Percentiles rank a stretch among this genome's conserved stretches.
Conservation (phyloP, 148 eudicot species). For the Spergularia bocconei region DNA sequence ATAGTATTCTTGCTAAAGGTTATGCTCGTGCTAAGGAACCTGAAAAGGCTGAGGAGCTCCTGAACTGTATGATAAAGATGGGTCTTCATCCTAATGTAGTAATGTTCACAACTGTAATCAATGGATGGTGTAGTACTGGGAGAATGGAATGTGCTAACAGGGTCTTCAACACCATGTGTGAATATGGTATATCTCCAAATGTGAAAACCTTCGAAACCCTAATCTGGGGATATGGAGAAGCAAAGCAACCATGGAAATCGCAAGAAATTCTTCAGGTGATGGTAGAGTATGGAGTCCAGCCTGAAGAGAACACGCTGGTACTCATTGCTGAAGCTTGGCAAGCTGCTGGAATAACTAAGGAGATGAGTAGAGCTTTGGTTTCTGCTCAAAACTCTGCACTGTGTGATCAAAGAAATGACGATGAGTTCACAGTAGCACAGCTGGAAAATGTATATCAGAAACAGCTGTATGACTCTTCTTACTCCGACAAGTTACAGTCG, state of each 20-base stretch:
- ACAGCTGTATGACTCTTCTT: constrained; percentile 21
- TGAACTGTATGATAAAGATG: constrained; percentile 42
- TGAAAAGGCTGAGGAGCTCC: constrained; percentile 66
- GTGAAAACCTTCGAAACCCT: constrained; percentile 76
- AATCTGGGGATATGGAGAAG: constrained; percentile 69
- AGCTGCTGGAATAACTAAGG: constrained; percentile 39
- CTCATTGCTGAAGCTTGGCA: constrained; percentile 60
- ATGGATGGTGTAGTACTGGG: constrained; percentile 68
- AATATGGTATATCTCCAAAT: constrained; percentile 56
- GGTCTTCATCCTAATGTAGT: constrained; percentile 61
- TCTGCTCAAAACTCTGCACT: constrained; percentile 8
- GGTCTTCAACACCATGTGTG: constrained; percentile 53
- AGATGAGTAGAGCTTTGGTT: constrained; percentile 29
- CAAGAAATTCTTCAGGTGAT: constrained; percentile 59
- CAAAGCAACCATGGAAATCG: constrained; percentile 69
- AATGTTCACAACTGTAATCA: constrained; percentile 69
- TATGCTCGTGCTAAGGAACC: constrained; percentile 58
- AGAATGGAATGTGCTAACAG: constrained; percentile 59
- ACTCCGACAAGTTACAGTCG: constrained; percentile 28
- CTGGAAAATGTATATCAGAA: constrained; percentile 35
- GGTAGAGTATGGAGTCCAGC: constrained; percentile 46
- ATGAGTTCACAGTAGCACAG: constrained; percentile 29
- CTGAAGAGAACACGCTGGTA: constrained; percentile 49
- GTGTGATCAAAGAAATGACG: constrained; percentile 15
- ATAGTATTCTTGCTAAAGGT: constrained; percentile 81